Conservation (phyloP, 129 eudicot species). For the Artemisia argyi region DNA sequence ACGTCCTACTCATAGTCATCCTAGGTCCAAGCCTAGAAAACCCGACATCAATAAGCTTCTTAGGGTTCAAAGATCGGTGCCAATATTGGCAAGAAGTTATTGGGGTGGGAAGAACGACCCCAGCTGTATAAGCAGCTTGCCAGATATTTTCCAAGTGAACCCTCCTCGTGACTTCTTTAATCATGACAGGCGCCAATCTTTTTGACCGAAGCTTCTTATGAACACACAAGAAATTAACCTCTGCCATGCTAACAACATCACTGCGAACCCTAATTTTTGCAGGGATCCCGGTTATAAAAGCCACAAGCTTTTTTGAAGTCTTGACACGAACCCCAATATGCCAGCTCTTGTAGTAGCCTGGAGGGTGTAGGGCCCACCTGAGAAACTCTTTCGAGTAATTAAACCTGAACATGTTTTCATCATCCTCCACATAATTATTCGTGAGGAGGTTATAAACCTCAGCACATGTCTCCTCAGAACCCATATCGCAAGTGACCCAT, state of each 20-base stretch:
- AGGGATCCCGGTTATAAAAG: conserved; percentile 64
- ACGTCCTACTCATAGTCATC: conserved; percentile 69
- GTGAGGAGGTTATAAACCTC: conserved; percentile 62
- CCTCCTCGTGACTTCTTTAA: conserved; percentile 69
- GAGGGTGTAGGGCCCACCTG: conserved; percentile 66
- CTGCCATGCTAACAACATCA: conserved; percentile 57
- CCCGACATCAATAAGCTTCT: conserved; percentile 65
- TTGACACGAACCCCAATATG: conserved; percentile 66
- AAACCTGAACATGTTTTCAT: conserved; percentile 67
- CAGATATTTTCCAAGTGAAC: conserved; percentile 63
- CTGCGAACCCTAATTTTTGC: conserved; percentile 53
- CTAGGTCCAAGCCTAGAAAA: conserved; percentile 63
- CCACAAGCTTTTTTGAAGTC: conserved; percentile 60
- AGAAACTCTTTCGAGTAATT: conserved; percentile 66
- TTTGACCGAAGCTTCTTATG: conserved; percentile 70
- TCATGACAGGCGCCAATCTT: conserved; percentile 70
- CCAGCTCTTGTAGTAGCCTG: conserved; percentile 58
- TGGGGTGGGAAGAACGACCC: conserved; percentile 66
- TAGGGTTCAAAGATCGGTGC: conserved; percentile 64
- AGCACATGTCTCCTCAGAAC: conserved; percentile 44
- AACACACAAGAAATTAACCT: conserved; percentile 64
- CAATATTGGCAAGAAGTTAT: conserved; percentile 62
- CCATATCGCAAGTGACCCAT: conserved; percentile 71
- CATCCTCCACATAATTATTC: conserved; percentile 67
- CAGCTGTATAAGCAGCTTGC: conserved; percentile 80